These are phyloP conservation scores for Grosmannia penicillata DNA, from an alignment of 2,329 filamentous ascomycete species.

Conservation along the genomic window DNA sequence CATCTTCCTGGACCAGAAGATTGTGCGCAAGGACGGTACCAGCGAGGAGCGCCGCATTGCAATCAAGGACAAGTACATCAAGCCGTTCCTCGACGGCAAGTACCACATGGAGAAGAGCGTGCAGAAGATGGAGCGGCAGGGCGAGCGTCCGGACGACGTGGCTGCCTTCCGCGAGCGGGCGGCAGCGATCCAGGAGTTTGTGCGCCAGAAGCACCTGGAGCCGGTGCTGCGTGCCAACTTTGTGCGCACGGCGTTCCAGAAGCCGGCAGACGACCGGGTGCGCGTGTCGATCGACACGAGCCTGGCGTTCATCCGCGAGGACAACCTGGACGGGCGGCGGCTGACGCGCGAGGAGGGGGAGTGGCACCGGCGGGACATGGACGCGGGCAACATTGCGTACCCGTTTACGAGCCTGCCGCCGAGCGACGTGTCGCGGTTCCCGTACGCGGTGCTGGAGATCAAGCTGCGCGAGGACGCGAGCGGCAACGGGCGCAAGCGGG, in stretches of 20 bases:
- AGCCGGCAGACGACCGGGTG: slow-evolving; percentile 78
- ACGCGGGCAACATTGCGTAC: slow-evolving; percentile 66
- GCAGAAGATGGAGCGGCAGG: slow-evolving; percentile 70
- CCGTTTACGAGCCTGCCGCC: slow-evolving; percentile 80
- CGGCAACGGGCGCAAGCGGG: slow-evolving; percentile 40
- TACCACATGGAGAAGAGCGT: slow-evolving; percentile 88
- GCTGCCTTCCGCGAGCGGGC: slow-evolving; percentile 58
- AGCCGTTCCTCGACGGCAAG: slow-evolving; percentile 70
- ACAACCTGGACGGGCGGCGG: slow-evolving; percentile 63
- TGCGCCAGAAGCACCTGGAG: slow-evolving; percentile 62
- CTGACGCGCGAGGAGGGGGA: slow-evolving; percentile 77
- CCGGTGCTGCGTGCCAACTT: slow-evolving; percentile 88
- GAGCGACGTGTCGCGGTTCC: slow-evolving; percentile 82
- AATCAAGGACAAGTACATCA: slow-evolving; percentile 90
- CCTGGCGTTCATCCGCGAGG: slow-evolving; percentile 70
- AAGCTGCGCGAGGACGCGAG: slow-evolving; percentile 56
- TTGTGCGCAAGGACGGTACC: slow-evolving; percentile 57
- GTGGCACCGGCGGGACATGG: slow-evolving; percentile 88
- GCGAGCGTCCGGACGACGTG: slow-evolving; percentile 50
- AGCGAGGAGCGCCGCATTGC: slow-evolving; percentile 68
- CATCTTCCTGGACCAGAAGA: slow-evolving; percentile 85
- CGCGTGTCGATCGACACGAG: slow-evolving; percentile 89
- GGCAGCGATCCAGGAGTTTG: slow-evolving; percentile 63
- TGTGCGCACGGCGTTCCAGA: slow-evolving; percentile 88
- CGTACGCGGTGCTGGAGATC: slow-evolving; percentile 82